Evolutionary conservation across 805 yeast species (phyloP), one percentile per base, ranked within the genome.

Genomic region (Kurtzmaniella cleridarum): DNA sequence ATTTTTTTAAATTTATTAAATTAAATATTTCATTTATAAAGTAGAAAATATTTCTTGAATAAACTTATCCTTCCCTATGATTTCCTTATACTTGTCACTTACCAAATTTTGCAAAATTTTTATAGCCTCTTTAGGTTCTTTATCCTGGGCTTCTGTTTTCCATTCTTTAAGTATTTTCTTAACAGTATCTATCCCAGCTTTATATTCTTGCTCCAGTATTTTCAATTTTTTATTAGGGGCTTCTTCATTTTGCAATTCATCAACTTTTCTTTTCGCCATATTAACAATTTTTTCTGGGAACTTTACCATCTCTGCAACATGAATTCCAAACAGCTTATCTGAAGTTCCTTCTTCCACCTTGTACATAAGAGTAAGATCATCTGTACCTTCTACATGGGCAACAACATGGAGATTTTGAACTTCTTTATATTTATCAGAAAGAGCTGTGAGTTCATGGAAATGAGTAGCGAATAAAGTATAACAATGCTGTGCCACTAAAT

Each of bases 281-380:
- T 78, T 75, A 35, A 93, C 79, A 36, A 93, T 93, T 60, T 93
- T 93, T 17, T 69, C 66, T 2, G 98, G 98, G 60, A 93, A 93
- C 49, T 86, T 84, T 14, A 91, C 98, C 24, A 91, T 80, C 61
- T 93, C 97, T 0, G 98, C 98, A 34, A 93, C 98, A 57, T 93
- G 95, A 35, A 93, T 90, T 62, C 98, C 98, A 64, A 93, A 93
- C 0, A 97, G 89, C 60, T 90, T 93, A 59, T 88, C 96, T 2
- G 95, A 82, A 36, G 90, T 79, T n/a, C 98, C 98, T 1, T 87
- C 85, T 49, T 88, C 96, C n/a, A 93, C 98, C 53, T 83, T 85
- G 64, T 93, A 93, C 49, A 93, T 67, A 41, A 93, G 69, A 0
- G 98, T 89, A 47, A 93, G 87, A 48, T 88, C 95, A 39, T 67